Evolutionary conservation across 768 basidiomycete genomes (phyloP).

Genomic region (Tricholoma bakamatsutake): DNA sequence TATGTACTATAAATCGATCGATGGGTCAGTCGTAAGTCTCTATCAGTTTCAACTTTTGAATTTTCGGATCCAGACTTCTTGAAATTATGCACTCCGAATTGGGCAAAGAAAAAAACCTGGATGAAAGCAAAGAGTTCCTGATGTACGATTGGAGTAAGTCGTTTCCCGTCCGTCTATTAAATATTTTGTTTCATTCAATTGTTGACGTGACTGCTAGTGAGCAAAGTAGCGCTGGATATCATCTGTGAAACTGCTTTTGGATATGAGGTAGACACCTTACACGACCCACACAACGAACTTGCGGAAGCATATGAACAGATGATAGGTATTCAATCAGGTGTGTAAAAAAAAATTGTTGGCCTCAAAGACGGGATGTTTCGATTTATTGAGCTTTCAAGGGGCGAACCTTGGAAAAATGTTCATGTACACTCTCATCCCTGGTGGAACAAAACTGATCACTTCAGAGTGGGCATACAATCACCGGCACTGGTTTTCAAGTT

Average conservation of each 20-base stretch:
- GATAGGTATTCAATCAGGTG: constrained; percentile 34
- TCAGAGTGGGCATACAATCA: constrained; percentile 33
- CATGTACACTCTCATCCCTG: constrained; percentile 31
- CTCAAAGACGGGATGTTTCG: not conserved
- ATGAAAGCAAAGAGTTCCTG: constrained; percentile 24
- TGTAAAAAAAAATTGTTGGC: not conserved
- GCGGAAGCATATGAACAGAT: constrained; percentile 41
- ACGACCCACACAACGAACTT: constrained; percentile 40
- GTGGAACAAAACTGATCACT: constrained; percentile 22
- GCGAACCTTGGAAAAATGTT: constrained; percentile 32
- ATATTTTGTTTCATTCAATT: not conserved
- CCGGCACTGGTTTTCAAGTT: constrained; percentile 23
- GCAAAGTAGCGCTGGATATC: constrained; percentile 47
- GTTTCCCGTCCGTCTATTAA: not conserved
- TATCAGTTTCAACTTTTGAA: not conserved
- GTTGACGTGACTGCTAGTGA: constrained; percentile 26
- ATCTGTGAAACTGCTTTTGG: constrained; percentile 47
- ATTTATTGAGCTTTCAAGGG: constrained; percentile 7
- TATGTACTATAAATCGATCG: constrained; percentile 43
- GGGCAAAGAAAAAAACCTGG: constrained; percentile 14
- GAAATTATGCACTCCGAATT: constrained; percentile 30
- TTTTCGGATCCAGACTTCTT: constrained; percentile 24
- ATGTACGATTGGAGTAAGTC: constrained; percentile 47
- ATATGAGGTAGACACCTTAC: constrained; percentile 39
- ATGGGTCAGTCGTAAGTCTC: constrained; percentile 25